Evolutionary conservation across 352 stramenopile genomes (phyloP), one percentile per base, ranked within the genome.

Genomic region (Plasmopara muralis): DNA sequence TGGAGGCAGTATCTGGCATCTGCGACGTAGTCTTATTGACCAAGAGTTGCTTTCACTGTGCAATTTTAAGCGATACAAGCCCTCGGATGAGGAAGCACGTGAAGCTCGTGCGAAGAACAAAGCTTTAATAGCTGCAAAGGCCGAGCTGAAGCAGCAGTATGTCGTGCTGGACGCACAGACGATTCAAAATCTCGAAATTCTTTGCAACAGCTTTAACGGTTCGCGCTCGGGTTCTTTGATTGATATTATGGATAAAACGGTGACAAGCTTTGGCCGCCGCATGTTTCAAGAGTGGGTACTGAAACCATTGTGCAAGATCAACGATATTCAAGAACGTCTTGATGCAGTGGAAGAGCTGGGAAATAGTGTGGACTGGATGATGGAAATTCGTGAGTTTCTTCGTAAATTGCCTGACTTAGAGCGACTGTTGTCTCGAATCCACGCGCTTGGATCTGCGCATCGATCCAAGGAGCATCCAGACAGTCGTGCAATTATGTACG

Each of bases 401-500:
- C 84, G 83, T 35, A 93, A 90, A 49, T 63, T 98, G 41, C 92
- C 93, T 3, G 97, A 99, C 63, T 71, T 99, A 15, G 97, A 99
- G 68, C 82, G 97, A 5, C 60, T 99, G 13, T 69, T 99, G 7
- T 93, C 89, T 38, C 87, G 97, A 41, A 91, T 99, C 35, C 96
- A 99, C 57, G 93, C 92, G 28, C 93, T 99, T 60, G 95, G 96
- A 12, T 95, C 83, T 28, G 64, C 72, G 37, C 60, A 96, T 53
- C 76, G 88, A 25, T 87, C 78, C 0, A 63, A 74, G 20, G 71
- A 92, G 50, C 96, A 99, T 68, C 97, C 97, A 0, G 95, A 98
- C 61, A 95, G 92, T 43, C 80, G 97, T 31, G 96, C 96, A 37
- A 90, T 99, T 47, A 95, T 99, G 71, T 99, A 99, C 68, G 97